Conservation (phyloP, 116 monocot species). For the Posidonia oceanica region DNA sequence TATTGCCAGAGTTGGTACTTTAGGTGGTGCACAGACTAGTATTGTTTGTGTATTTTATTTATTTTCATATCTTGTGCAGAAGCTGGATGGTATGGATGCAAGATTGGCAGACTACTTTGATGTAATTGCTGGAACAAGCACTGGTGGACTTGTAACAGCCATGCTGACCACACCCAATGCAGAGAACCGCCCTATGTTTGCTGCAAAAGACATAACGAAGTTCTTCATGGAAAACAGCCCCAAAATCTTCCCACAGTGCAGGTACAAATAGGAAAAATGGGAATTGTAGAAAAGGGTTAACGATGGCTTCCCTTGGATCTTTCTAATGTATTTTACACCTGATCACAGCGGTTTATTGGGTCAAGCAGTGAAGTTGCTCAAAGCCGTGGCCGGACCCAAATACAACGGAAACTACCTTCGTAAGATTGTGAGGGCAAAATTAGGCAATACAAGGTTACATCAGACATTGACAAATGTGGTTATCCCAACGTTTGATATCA, state of each 20-base stretch:
- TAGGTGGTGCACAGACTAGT: no score
- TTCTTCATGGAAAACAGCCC: conserved; percentile 7
- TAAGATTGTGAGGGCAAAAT: neutral
- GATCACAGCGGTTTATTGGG: no score
- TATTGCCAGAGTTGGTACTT: no score
- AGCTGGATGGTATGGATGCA: conserved; percentile 12
- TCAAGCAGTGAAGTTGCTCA: neutral
- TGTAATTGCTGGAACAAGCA: conserved; percentile 17
- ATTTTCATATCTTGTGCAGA: neutral
- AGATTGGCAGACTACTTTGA: conserved; percentile 24
- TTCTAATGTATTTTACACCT: no score
- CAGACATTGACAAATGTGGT: conserved; percentile 29
- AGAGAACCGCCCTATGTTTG: conserved; percentile 6
- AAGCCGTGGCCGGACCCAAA: conserved; percentile 11
- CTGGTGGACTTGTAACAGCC: conserved; percentile 12
- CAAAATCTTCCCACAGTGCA: conserved; percentile 7
- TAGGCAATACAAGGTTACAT: conserved; percentile 15
- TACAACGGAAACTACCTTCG: conserved; percentile 32
- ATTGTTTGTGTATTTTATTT: no score
- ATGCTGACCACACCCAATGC: conserved; percentile 7
- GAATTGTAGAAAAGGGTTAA: neutral
- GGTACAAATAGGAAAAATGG: neutral
- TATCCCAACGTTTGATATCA: conserved; percentile 39
- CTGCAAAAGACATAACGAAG: conserved; percentile 3
- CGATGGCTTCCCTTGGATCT: no score